phyloP scores from a whole-genome alignment of 768 basidiomycete species.

The Suillus hirtellus region DNA sequence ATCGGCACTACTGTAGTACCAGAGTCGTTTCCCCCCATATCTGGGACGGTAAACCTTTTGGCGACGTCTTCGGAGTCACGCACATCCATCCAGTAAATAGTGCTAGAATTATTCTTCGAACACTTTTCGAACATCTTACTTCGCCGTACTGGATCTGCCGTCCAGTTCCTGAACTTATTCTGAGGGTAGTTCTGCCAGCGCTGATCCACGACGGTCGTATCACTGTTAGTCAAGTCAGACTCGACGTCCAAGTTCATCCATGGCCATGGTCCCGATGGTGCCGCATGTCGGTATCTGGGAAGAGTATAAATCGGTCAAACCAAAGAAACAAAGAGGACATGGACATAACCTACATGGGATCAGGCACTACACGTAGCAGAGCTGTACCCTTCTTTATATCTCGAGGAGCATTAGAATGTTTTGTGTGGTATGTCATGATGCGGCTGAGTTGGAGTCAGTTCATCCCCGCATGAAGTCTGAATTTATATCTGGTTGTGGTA shows the following conservation, averaged over 20 bases:
- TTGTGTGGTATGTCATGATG: neutral
- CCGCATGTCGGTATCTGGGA: conserved; percentile 22
- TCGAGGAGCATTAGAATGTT: neutral
- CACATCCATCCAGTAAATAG: conserved; percentile 29
- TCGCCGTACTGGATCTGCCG: conserved; percentile 25
- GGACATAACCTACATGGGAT: neutral
- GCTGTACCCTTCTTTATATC: neutral
- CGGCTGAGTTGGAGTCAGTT: neutral
- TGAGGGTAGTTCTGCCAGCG: conserved; percentile 26
- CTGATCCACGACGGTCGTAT: neutral
- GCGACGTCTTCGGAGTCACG: neutral
- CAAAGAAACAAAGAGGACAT: neutral
- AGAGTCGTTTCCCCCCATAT: neutral
- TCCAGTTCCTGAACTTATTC: conserved; percentile 35
- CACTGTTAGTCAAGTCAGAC: no score
- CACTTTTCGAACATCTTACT: conserved; percentile 32
- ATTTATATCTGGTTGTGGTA: neutral
- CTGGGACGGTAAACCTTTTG: conserved; percentile 14
- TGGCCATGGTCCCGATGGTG: conserved; percentile 35
- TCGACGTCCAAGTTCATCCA: conserved; percentile 26
- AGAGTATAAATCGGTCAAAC: no score
- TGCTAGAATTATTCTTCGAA: conserved; percentile 17
- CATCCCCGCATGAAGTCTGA: neutral
- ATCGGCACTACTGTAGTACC: conserved; percentile 5
- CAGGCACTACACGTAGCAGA: neutral